A percentile compares a stretch with the other conserved stretches of the same genome.
Evolutionary conservation across 225 moss, liverwort and hornwort genomes (phyloP).

Genomic region (Antitrichia curtipendula): DNA sequence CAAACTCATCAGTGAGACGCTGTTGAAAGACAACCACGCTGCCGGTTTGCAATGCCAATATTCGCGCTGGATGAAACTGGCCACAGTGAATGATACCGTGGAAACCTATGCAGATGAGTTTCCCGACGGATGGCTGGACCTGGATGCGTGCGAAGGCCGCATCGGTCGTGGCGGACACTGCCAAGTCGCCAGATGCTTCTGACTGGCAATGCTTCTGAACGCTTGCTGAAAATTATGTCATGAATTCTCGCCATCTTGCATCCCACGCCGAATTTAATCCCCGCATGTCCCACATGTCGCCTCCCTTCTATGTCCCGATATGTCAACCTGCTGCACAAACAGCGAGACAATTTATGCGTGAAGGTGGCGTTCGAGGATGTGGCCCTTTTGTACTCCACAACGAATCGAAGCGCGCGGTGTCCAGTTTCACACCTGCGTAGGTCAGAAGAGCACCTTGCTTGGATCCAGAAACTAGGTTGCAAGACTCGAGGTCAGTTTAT

Average conservation of each 20-base stretch:
- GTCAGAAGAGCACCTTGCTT: not conserved
- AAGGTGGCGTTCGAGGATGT: not conserved
- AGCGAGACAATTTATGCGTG: not conserved
- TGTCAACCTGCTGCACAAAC: not conserved
- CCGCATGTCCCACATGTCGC: too few relatives aligned
- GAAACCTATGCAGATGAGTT: constrained; percentile 22
- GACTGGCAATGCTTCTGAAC: not conserved
- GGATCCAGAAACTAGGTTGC: not conserved
- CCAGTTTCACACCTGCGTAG: not conserved
- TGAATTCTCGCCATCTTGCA: not conserved
- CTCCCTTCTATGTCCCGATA: not conserved
- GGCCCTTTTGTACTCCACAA: not conserved
- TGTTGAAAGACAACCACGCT: constrained; percentile 13
- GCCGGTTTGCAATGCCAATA: constrained; percentile 13
- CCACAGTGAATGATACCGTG: not conserved
- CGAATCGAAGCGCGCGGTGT: not conserved
- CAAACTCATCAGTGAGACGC: not conserved
- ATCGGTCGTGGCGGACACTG: constrained; percentile 15
- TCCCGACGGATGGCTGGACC: constrained; percentile 28
- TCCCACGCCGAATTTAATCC: not conserved
- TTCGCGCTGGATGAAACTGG: not conserved
- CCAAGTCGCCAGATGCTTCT: constrained; percentile 25
- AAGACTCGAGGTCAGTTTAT: not conserved
- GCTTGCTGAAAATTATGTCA: not conserved
- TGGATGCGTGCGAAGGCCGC: constrained; percentile 27